These are phyloP conservation scores for Fusarium pseudonygamai DNA, from an alignment of 2,329 filamentous ascomycete genomes.

Conservation along the genomic window DNA sequence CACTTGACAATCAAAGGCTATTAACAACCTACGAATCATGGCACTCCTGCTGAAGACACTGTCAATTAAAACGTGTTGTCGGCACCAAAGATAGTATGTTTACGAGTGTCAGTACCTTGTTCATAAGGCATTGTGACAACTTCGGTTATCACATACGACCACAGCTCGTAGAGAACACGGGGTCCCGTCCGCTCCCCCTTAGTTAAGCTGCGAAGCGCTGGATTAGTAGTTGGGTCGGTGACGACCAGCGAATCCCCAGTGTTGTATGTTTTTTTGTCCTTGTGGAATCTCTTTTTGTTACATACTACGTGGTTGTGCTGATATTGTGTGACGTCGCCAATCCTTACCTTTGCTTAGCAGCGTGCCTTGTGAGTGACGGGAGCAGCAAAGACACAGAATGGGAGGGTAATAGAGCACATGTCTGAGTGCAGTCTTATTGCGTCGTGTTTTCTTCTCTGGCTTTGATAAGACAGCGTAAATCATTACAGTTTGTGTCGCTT, in stretches of 20 bases:
- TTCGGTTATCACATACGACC: neutral
- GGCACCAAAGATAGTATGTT: neutral
- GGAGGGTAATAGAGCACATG: neutral
- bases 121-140: neutral
- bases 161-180: slow-evolving; percentile 13
- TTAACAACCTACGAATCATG: neutral
- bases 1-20: neutral
- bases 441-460: neutral
- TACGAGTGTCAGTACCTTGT: neutral
- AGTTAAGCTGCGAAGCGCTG: slow-evolving; percentile 3
- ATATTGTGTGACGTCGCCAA: neutral
- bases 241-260: slow-evolving; percentile 5
- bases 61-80: neutral
- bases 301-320: neutral
- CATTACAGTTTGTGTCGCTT: slow-evolving; percentile 92
- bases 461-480: neutral
- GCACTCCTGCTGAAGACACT: neutral
- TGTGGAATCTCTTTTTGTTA: neutral
- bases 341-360: neutral
- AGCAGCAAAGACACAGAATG: neutral
- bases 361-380: neutral
- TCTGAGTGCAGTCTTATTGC: neutral
- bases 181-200: slow-evolving; percentile 5
- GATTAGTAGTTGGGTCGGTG: slow-evolving; percentile 5
- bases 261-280: neutral